A percentile compares a stretch with the other conserved stretches of the same genome.
These are phyloP conservation scores for Microsporum canis DNA, from an alignment of 2,329 filamentous ascomycete species.

Conservation along the genomic window DNA sequence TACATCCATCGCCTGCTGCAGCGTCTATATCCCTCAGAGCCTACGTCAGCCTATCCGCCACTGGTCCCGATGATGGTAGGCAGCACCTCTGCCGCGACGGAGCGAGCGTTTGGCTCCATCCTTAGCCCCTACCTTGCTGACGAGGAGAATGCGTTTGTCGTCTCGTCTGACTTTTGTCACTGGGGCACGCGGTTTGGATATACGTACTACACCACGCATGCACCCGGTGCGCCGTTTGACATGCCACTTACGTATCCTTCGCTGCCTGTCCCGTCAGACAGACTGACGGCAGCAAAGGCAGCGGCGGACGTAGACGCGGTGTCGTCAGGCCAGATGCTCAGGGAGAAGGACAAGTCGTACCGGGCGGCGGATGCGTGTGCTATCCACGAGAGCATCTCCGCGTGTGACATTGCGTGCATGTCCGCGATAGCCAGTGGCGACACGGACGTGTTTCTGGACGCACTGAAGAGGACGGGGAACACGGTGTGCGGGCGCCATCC, in stretches of 20 bases:
- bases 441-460: conserved; percentile 58
- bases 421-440: conserved; percentile 67
- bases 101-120: conserved; percentile 57
- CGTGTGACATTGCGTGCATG: conserved; percentile 72
- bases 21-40: conserved; percentile 39
- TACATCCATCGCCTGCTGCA: conserved; percentile 74
- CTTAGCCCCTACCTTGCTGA: conserved; percentile 69
- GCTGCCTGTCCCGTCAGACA: conserved; percentile 30
- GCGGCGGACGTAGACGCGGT: conserved; percentile 22
- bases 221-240: conserved; percentile 28
- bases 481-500: conserved; percentile 93
- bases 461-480: conserved; percentile 63
- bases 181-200: conserved; percentile 83
- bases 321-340: conserved; percentile 20
- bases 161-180: conserved; percentile 95
- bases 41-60: conserved; percentile 50
- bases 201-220: conserved; percentile 57
- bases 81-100: conserved; percentile 53
- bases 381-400: conserved; percentile 76
- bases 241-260: conserved; percentile 21
- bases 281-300: conserved; percentile 18
- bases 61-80: conserved; percentile 83
- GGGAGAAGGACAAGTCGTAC: conserved; percentile 23
- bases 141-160: conserved; percentile 63
- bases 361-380: conserved; percentile 25